A percentile compares a stretch with the other conserved stretches of the same genome.
These are phyloP conservation scores for Penicillium sp. DNA, from an alignment of 2,329 filamentous ascomycete species.

Conservation along the genomic window DNA sequence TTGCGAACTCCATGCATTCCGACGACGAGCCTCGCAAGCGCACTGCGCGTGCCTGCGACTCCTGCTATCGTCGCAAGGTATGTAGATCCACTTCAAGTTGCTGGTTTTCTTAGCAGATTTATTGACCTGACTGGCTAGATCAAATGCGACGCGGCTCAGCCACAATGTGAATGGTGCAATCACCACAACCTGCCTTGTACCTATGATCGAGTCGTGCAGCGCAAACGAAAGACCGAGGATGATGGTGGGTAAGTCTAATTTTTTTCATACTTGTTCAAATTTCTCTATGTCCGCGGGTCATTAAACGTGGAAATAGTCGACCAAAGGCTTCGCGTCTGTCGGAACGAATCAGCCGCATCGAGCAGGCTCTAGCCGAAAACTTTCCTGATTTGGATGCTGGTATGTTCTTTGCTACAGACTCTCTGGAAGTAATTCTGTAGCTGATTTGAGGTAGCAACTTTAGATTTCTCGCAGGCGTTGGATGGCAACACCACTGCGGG, in stretches of 20 bases:
- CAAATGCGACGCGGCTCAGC: conserved; percentile 53
- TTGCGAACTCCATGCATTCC: conserved; percentile 19
- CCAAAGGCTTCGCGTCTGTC: conserved; percentile 36
- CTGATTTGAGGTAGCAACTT: conserved; percentile 1
- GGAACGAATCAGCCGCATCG: conserved; percentile 47
- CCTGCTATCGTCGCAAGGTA: conserved; percentile 57
- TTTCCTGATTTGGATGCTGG: conserved; percentile 26
- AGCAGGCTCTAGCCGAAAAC: conserved; percentile 41
- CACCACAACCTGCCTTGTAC: conserved; percentile 55
- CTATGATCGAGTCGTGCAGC: conserved; percentile 41
- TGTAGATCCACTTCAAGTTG: neutral
- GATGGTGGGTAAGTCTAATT: conserved; percentile 26
- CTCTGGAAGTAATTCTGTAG: neutral
- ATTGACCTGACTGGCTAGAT: conserved; percentile 42
- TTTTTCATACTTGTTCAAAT: neutral
- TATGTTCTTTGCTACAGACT: conserved; percentile 19
- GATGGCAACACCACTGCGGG: conserved; percentile 16
- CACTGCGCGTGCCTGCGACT: conserved; percentile 51
- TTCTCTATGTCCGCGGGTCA: neutral
- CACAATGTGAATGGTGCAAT: conserved; percentile 56
- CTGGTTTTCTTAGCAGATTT: neutral
- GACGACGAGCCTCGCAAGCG: conserved; percentile 32
- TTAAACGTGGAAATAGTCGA: conserved; percentile 16
- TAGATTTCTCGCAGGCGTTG: conserved; percentile 9
- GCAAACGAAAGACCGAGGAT: conserved; percentile 32